A percentile compares a stretch with the other conserved stretches of the same genome.
Evolutionary conservation across 331 rosid genomes (phyloP).

Genomic region (Phaseolus coccineus): DNA sequence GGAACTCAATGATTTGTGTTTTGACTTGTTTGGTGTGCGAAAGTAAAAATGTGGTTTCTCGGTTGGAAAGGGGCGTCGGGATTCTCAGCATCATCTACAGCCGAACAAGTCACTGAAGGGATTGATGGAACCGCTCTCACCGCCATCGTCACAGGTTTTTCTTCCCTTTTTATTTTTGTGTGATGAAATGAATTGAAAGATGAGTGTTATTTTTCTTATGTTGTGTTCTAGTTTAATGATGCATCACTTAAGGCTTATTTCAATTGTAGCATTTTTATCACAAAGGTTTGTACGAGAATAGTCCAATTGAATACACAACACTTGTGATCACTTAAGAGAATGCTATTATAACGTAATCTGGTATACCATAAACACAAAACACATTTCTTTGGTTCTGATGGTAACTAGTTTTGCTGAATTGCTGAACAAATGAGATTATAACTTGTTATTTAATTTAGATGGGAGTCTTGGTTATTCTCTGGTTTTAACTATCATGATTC

Average conservation of each 20-base stretch:
- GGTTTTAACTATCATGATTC: not conserved
- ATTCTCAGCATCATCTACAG: conserved; percentile 81
- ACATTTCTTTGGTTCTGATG: conserved; percentile 5
- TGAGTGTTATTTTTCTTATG: not conserved
- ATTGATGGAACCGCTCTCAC: conserved; percentile 75
- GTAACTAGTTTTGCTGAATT: not conserved
- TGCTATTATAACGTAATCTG: not conserved
- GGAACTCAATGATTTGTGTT: no score
- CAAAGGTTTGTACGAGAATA: not conserved
- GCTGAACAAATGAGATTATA: not conserved
- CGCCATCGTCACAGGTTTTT: conserved; percentile 74
- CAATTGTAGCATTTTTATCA: not conserved
- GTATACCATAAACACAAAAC: not conserved
- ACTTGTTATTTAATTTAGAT: not conserved
- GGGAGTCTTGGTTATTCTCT: not conserved
- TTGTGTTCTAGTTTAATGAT: conserved; percentile 11
- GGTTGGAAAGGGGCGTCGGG: conserved; percentile 80
- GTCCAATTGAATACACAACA: not conserved
- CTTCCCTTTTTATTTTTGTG: not conserved
- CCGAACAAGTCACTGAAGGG: conserved; percentile 77
- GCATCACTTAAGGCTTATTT: conserved; percentile 17
- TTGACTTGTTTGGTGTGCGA: not conserved
- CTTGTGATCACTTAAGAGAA: not conserved
- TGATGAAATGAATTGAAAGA: conserved; percentile 15
- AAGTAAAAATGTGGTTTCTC: conserved; percentile 61